These are phyloP conservation scores for Sonneratia caseolaris DNA, from an alignment of 345 rosid genomes.

Conservation along the genomic window DNA sequence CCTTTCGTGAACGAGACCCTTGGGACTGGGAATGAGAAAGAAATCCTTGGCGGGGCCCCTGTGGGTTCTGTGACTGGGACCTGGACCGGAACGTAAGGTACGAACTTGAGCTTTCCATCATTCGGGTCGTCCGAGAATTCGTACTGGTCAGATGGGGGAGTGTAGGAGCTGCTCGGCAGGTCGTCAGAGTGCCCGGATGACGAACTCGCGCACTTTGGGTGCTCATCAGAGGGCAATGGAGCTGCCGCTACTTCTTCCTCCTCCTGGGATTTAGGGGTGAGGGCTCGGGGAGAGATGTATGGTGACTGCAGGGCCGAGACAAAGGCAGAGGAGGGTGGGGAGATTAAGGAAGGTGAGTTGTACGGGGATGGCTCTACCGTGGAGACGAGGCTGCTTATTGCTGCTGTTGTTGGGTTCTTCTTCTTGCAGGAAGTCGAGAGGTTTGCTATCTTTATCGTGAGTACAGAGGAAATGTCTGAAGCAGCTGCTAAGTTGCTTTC, in stretches of 20 bases:
- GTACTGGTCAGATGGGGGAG: constrained; percentile 77
- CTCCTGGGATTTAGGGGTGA: constrained; percentile 19
- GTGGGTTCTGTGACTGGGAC: constrained; percentile 30
- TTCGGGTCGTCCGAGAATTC: constrained; percentile 65
- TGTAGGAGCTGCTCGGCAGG: constrained; percentile 85
- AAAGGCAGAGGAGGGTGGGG: constrained; percentile 90
- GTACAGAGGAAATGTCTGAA: constrained; percentile 20
- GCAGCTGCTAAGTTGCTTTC: constrained; percentile 6
- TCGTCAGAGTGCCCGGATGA: constrained; percentile 51
- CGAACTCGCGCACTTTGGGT: constrained; percentile 24
- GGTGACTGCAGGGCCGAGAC: constrained; percentile 94
- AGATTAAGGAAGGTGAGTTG: constrained; percentile 68
- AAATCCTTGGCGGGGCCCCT: constrained; percentile 52
- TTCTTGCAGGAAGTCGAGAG: constrained; percentile 15
- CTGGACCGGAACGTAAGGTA: constrained; percentile 44
- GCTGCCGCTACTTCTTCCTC: constrained; percentile 13
- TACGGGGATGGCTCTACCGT: constrained; percentile 44
- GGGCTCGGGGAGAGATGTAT: constrained; percentile 81
- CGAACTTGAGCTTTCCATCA: constrained; percentile 46
- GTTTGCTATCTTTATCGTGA: constrained; percentile 53
- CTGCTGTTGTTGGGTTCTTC: constrained; percentile 23
- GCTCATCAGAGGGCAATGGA: constrained; percentile 29
- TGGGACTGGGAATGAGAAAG: constrained; percentile 86
- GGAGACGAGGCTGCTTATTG: constrained; percentile 9
- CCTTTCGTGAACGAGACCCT: constrained; percentile 72